phyloP scores from a whole-genome alignment of 176 grass and related monocot species.

The Oryza officinalis region DNA sequence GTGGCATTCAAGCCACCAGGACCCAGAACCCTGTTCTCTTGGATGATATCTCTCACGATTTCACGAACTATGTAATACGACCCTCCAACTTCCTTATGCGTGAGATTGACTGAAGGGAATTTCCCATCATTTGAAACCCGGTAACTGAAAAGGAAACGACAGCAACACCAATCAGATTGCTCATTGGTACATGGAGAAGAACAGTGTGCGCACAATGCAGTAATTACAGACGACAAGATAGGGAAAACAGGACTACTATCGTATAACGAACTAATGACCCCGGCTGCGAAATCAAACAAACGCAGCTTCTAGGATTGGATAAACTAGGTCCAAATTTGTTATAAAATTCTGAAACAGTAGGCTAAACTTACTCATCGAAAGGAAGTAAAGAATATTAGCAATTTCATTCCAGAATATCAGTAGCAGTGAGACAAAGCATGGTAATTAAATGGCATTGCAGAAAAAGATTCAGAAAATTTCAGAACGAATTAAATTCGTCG shows the following conservation, averaged over 20 bases:
- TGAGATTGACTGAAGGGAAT: slow-evolving; percentile 92
- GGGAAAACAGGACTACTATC: neutral
- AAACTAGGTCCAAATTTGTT: neutral
- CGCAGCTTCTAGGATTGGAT: neutral
- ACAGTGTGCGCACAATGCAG: neutral
- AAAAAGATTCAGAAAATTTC: neutral
- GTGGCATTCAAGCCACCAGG: slow-evolving; percentile 75
- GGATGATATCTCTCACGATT: slow-evolving; percentile 92
- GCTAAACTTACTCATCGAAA: neutral
- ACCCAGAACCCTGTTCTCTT: slow-evolving; percentile 90
- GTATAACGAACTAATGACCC: neutral
- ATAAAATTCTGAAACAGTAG: neutral
- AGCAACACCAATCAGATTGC: neutral
- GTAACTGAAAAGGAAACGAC: slow-evolving; percentile 55
- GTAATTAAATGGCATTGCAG: neutral
- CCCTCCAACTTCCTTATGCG: slow-evolving; percentile 95
- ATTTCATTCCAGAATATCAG: neutral
- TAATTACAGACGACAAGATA: neutral
- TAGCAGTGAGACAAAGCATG: neutral
- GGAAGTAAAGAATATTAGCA: neutral
- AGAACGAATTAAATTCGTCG: neutral
- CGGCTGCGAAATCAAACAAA: neutral
- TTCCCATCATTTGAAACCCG: slow-evolving; percentile 65
- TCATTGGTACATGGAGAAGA: neutral
- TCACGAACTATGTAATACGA: slow-evolving; percentile 96